Base-by-base conservation (phyloP, 2,329 filamentous ascomycete species). In the Sclerotinia borealis region DNA sequence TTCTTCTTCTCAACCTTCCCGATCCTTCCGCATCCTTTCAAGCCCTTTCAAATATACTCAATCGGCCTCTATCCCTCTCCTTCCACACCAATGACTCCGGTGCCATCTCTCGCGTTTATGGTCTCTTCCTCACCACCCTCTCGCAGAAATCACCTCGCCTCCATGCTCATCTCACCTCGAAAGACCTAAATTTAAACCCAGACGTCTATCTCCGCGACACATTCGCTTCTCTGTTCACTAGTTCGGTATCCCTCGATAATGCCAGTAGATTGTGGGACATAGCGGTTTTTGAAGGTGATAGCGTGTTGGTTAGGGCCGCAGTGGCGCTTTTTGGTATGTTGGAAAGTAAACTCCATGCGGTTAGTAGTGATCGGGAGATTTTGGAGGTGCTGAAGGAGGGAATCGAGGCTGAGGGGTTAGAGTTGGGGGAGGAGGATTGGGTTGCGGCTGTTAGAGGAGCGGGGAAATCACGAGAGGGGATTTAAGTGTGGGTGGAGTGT, bases 281-380 rank as follows among this genome's bases (percentile, higher is more conserved):
- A 0, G 92, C 91, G 68, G 85, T 90, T 3, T 92, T 96, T 68
- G 91, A 96, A 72, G 90, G 90, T 31, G 91, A 96, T 67, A 80
- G 83, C 1, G 79, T 90, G 1, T 78, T 93, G 0, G 83, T 93
- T 8, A 79, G 90, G 0, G 89, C 89, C 1, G 88, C 85, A 0
- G 86, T 92, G 0, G 91, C 88, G 0, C 78, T 90, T 22, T 75
- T 95, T 25, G 74, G 76, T 0, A 73, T 74, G 8, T 68, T 85
- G 1, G 84, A 87, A 71, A 76, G 76, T 13, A 79, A 75, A 62
- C 73, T 84, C 1, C 82, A 83, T 64, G 79, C 79, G 27, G 66
- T 66, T 2, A 48, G 63, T 52, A 70, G 59, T n/a, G 56, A 64
- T 4, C 61, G 65, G 39, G 65, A 72, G 25, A 61, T 72, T 17